Base-by-base conservation (phyloP, 2,329 filamentous ascomycete genomes). In the Pseudogymnoascus sp. region DNA sequence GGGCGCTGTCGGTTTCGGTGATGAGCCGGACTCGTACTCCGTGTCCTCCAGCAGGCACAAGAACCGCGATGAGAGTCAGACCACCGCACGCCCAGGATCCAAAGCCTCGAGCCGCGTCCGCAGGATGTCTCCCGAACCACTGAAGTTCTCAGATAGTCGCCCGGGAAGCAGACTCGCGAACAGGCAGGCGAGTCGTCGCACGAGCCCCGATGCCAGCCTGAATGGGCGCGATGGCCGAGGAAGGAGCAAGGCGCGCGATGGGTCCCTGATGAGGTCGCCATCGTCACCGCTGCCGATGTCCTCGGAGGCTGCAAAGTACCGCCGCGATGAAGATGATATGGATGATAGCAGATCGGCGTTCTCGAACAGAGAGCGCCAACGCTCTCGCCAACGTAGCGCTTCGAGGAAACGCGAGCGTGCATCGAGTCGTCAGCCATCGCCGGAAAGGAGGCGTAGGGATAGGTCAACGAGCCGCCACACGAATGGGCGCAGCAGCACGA, bases 281-380 rank as follows among this genome's bases (percentile, higher is more conserved):
- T 89, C 89, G 0, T 93, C 91, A 0, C 91, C 93, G 1, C 77
- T 92, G 21, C 90, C 91, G 3, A 88, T 93, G 79, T 85, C 88
- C 13, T 78, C 80, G 5, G 78, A 82, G 2, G 84, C 81, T 19
- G 81, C 80, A 17, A 78, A 80, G 15, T 76, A 82, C 63, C 78
- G 81, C 44, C 81, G 81, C 46, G 79, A 79, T 53, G 78, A 77
- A 19, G 86, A 85, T 1, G 84, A 87, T n/a, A 87, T 90, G 60
- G 88, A 90, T 62, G 82, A 83, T 29, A 84, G 86, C 67, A 77
- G 75, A 64, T 80, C 75, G 60, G 84, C 84, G 1, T 67, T 83
- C 31, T 76, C 78, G 53, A 83, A 79, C 0, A 79, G 82, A 66
- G 82, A 86, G 68, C 75, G 75, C 21, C 87, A 88, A 70, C 78